Evolutionary conservation across 305 asterid species (phyloP), one percentile per base, ranked within the genome.

Genomic region (Ilex paraguariensis): DNA sequence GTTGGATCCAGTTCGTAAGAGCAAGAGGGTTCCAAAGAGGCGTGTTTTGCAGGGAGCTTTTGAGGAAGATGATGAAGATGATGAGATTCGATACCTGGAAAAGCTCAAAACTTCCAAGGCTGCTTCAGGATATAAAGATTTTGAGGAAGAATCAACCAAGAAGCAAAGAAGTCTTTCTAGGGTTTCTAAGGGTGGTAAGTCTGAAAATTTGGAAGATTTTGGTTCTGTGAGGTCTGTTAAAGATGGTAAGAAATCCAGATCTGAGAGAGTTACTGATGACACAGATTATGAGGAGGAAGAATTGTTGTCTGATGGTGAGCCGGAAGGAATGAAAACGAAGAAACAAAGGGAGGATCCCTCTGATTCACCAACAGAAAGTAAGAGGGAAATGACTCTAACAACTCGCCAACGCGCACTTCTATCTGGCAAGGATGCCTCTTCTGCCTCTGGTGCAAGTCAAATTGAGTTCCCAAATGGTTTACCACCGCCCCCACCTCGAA

Each of bases 371-470:
- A 46, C 69, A 13, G 95, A 93, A 73, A 80, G 59, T 75, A 85
- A 82, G 80, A 90, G 87, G 77, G 96, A 92, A 71, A 70, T 84
- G 56, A 75, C 88, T 70, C 93, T 93, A 54, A 93, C 99, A 10
- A 82, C 92, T 16, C 99, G 99, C 53, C 99, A 90, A 66, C 78
- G 95, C 64, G 99, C 99, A 78, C 96, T 87, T 64, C 73, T 92
- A 52, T 73, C 66, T 32, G 81, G 87, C 81, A 91, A 86, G 77
- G 98, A 88, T 62, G 71, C 78, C 49, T 59, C 86, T 60, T 53
- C 86, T 50, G 67, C 74, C 21, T 64, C 89, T 33, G 82, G 81
- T 68, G 77, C 69, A 28, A 80, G 73, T 69, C 95, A 81, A 69
- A 69, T 90, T 62, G 97, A 93, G 85, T 93, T 81, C 74, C 97